phyloP scores from a whole-genome alignment of 2,329 filamentous ascomycete genomes.

The Albophoma yamanashiensis region DNA sequence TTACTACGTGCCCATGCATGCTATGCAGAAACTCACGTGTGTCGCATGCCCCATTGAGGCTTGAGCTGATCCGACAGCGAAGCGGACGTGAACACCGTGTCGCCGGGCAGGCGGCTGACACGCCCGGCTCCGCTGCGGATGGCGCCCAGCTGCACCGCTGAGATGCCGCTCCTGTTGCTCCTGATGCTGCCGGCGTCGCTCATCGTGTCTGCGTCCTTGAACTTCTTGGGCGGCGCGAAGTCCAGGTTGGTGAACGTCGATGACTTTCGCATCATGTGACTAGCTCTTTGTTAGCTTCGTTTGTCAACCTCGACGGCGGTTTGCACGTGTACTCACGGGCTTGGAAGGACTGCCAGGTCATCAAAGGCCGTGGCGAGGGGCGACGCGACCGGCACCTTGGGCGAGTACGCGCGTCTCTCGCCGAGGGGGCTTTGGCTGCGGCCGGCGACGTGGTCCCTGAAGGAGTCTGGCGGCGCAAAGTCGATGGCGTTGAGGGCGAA shows the following conservation, averaged over 20 bases:
- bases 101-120: constrained; percentile 72
- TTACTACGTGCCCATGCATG: constrained; percentile 1
- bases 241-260: constrained; percentile 69
- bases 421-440: constrained; percentile 53
- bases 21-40: constrained; percentile 5
- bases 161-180: constrained; percentile 64
- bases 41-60: constrained; percentile 47
- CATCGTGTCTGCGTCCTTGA: constrained; percentile 50
- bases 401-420: constrained; percentile 61
- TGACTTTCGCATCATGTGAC: constrained; percentile 65
- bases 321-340: constrained; percentile 60
- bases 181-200: constrained; percentile 57
- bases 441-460: constrained; percentile 59
- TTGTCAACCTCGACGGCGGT: not conserved
- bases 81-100: constrained; percentile 67
- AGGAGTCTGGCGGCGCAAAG: constrained; percentile 69
- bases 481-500: constrained; percentile 64
- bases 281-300: constrained; percentile 16
- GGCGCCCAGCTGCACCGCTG: constrained; percentile 55
- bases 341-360: constrained; percentile 74
- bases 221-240: constrained; percentile 69
- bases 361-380: constrained; percentile 79
- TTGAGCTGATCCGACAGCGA: constrained; percentile 52
- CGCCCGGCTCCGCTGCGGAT: constrained; percentile 78
- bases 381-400: constrained; percentile 61